These are phyloP conservation scores for Trichoderma breve DNA, from an alignment of 2,329 filamentous ascomycete species.

Conservation along the genomic window DNA sequence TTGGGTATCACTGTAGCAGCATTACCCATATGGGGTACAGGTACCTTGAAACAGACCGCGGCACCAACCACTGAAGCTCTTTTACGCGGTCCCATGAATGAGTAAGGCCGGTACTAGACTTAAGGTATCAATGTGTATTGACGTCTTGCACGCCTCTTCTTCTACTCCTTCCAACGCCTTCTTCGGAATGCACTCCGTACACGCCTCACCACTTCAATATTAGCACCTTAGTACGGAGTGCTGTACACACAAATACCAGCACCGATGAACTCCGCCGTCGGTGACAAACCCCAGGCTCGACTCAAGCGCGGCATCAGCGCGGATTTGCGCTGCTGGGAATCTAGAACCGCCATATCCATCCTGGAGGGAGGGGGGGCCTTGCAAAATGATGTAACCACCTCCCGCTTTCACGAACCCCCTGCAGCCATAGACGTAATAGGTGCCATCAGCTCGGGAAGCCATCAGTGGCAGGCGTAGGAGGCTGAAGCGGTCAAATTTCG, in stretches of 20 bases:
- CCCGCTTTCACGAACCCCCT: constrained; percentile 12
- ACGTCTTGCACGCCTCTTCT: neutral
- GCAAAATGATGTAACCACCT: constrained; percentile 19
- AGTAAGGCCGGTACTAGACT: too few species aligned
- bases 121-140: neutral
- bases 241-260: neutral
- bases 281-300: neutral
- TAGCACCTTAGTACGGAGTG: neutral
- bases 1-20: neutral
- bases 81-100: neutral
- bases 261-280: neutral
- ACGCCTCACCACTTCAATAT: neutral
- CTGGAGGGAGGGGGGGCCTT: neutral
- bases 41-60: neutral
- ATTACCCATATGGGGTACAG: neutral
- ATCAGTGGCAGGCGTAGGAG: constrained; percentile 2
- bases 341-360: constrained; percentile 13
- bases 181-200: neutral
- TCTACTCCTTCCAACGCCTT: neutral
- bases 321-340: constrained; percentile 3
- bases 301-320: neutral
- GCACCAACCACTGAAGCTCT: neutral
- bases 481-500: neutral
- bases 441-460: constrained; percentile 20
- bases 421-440: constrained; percentile 21